These are phyloP conservation scores for Macrophomina pseudophaseolina DNA, from an alignment of 2,329 filamentous ascomycete species.

Conservation along the genomic window DNA sequence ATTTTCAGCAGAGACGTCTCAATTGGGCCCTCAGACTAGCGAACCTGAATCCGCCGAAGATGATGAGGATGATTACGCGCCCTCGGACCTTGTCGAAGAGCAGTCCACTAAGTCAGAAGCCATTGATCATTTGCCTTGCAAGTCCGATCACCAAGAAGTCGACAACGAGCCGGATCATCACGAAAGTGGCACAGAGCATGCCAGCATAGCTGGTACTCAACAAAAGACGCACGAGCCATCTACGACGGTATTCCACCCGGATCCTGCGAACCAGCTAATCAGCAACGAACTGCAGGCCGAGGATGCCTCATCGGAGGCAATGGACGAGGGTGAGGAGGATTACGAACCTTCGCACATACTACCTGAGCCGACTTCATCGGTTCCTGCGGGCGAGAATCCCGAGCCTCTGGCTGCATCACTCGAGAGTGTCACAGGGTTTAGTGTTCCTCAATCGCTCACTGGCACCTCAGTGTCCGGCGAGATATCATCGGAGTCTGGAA, in stretches of 20 bases:
- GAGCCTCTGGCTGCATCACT: conserved; percentile 1
- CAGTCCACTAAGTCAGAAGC: conserved; percentile 29
- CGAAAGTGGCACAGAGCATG: not conserved
- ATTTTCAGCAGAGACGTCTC: not conserved
- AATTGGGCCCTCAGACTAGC: not conserved
- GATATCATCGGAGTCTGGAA: not conserved
- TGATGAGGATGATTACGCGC: conserved; percentile 27
- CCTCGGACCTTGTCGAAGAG: conserved; percentile 30
- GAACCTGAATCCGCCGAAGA: not conserved
- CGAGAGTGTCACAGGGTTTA: not conserved
- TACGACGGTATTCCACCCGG: not conserved
- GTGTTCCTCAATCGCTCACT: not conserved
- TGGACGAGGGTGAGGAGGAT: conserved; percentile 29
- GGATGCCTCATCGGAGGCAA: conserved; percentile 20
- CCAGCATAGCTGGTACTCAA: not conserved
- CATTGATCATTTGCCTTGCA: not conserved
- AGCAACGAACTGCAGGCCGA: conserved; percentile 34
- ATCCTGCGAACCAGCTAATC: not conserved
- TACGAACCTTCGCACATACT: conserved; percentile 43
- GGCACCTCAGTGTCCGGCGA: not conserved
- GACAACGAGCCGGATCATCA: not conserved
- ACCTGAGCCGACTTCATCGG: conserved; percentile 29
- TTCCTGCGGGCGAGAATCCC: not conserved
- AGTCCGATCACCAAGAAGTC: not conserved
- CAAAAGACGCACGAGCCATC: not conserved